Percentiles rank a stretch among this genome's conserved stretches.
These are phyloP conservation scores for Debaryomyces sp. DNA, from an alignment of 1,139 yeast species.

Conservation along the genomic window DNA sequence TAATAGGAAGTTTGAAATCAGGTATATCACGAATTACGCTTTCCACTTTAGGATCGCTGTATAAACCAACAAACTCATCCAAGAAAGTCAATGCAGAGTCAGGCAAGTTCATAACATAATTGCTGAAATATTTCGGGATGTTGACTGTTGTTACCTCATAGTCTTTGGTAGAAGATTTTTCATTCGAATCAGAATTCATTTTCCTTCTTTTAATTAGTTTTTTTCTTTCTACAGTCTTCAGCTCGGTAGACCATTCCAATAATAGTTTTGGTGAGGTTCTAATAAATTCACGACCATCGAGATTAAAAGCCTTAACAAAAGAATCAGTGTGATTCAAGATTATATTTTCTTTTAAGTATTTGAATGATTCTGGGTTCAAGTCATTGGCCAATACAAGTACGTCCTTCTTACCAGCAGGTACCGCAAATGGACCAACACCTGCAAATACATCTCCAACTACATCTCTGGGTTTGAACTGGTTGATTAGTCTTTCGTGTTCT, in stretches of 20 bases:
- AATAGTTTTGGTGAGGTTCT: constrained; percentile 58
- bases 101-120: constrained; percentile 95
- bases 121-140: constrained; percentile 65
- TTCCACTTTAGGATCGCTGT: constrained; percentile 43
- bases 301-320: constrained; percentile 65
- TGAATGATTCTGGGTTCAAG: constrained; percentile 83
- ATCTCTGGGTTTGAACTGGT: constrained; percentile 59
- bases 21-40: constrained; percentile 32
- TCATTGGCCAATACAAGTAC: constrained; percentile 89
- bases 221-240: constrained; percentile 29
- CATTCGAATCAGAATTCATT: constrained; percentile 27
- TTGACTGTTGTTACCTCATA: constrained; percentile 29
- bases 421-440: constrained; percentile 98
- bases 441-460: constrained; percentile 96
- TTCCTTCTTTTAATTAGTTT: constrained; percentile 37
- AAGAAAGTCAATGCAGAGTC: constrained; percentile 89
- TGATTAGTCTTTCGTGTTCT: constrained; percentile 84
- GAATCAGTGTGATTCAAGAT: constrained; percentile 59
- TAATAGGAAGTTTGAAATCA: constrained; percentile 65
- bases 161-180: constrained; percentile 24
- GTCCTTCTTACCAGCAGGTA: constrained; percentile 89
- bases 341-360: constrained; percentile 69
- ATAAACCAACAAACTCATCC: constrained; percentile 74
- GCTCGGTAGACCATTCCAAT: constrained; percentile 33
- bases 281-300: constrained; percentile 86